Percentiles rank a stretch among this genome's conserved stretches.
phyloP scores from a whole-genome alignment of 148 eudicot genomes.

The Bassia scoparia region DNA sequence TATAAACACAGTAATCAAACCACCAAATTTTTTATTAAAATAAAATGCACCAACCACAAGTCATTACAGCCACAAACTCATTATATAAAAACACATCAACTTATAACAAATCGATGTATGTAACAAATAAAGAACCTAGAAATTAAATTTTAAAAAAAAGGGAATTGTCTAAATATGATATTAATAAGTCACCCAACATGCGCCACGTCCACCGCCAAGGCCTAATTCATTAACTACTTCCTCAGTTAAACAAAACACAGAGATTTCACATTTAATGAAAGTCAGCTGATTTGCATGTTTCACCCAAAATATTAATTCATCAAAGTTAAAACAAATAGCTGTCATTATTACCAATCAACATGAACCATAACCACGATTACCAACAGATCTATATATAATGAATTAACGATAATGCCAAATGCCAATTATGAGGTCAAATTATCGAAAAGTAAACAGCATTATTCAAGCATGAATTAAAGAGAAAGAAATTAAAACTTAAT shows the following conservation, averaged over 20 bases:
- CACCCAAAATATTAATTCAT: no score
- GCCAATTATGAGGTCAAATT: not conserved
- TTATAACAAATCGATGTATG: not conserved
- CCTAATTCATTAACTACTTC: not conserved
- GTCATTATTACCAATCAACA: constrained; percentile 17
- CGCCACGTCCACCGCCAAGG: constrained; percentile 25
- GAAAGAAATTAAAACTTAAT: not conserved
- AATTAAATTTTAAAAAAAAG: no score
- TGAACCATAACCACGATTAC: not conserved
- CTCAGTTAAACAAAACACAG: not conserved
- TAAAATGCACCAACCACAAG: constrained; percentile 15
- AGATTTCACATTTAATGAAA: constrained; percentile 1
- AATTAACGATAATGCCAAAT: not conserved
- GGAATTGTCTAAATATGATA: not conserved
- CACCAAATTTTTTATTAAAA: constrained; percentile 11
- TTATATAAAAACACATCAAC: not conserved
- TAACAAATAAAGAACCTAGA: not conserved
- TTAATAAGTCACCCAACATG: constrained; percentile 19
- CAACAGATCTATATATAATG: constrained; percentile 17
- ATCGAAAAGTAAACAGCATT: not conserved
- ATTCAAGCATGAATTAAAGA: not conserved
- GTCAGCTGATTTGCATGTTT: constrained; percentile 29
- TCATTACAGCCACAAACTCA: constrained; percentile 5
- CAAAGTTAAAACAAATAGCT: not conserved
- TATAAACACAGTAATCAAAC: constrained; percentile 22